Evolutionary conservation across 116 monocot species (phyloP), one percentile per base, ranked within the genome.

Genomic region (Cymodocea nodosa): DNA sequence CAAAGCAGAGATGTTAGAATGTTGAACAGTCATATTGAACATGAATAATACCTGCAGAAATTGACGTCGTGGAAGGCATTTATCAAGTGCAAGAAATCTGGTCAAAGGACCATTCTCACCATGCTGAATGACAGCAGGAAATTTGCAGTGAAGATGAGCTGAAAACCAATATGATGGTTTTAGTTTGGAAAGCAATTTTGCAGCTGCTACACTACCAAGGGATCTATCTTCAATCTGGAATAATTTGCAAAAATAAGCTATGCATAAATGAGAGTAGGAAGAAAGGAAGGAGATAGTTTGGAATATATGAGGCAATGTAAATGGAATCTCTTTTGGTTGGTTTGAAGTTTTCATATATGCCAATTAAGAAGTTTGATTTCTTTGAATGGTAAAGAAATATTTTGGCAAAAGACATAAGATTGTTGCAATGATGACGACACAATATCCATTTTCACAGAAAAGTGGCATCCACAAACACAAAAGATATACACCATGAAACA

Each of bases 21-120:
- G 10, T 12, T 17, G 35, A 35, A 20, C 4, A 14, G 35, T 2
- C 13, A 14, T 65, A 25, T 50, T 6, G 11, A 65, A 50, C 17
- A 37, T 37, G 5, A 40, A 39, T 37, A 50, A 23, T 56, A 91
- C 91, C 90, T 88, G 88, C 66, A 91, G 68, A 74, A 97, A 97
- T 22, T 71, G 76, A 2, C 84, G 97, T 13, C 82, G 68, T 40
- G 67, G 85, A 35, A 91, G 80, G 58, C 91, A 97, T 56, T 97
- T 97, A 75, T 97, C 97, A 70, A 97, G 87, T 30, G 97, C 97
- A 78, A 97, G 82, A 77, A 97, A 97, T 74, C 75, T 97, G 52
- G 97, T 91, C 30, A 84, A 37, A 58, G 85, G 82, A n/a, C 91
- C 97, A 78, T 81, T 64, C 51, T 88, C 80, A 23, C 85, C 83